phyloP scores from a whole-genome alignment of 1,139 yeast genomes.

The Candida anutae region DNA sequence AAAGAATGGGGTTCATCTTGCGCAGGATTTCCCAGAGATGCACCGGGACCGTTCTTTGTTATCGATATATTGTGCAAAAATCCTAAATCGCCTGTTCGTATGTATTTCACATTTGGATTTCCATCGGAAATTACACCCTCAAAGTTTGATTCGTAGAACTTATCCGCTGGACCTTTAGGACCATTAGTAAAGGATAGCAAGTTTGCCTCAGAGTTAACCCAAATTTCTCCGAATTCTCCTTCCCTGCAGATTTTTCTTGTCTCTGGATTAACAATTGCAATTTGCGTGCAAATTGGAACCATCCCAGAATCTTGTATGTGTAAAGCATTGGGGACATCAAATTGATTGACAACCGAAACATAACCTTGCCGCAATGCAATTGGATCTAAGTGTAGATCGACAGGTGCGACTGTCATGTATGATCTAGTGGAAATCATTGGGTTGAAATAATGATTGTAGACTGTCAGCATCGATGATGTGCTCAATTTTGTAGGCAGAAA shows the following conservation, averaged over 20 bases:
- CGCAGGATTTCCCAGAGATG: constrained; percentile 32
- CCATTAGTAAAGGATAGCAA: constrained; percentile 56
- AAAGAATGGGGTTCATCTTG: constrained; percentile 39
- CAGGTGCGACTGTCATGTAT: constrained; percentile 83
- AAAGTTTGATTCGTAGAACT: constrained; percentile 37
- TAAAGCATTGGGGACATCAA: constrained; percentile 57
- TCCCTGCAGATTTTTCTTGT: constrained; percentile 68
- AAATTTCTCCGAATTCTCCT: constrained; percentile 97
- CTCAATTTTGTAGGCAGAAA: constrained; percentile 63
- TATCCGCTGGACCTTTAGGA: constrained; percentile 39
- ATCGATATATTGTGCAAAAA: constrained; percentile 68
- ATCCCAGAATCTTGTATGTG: constrained; percentile 91
- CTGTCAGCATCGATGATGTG: constrained; percentile 64
- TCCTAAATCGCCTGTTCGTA: constrained; percentile 92
- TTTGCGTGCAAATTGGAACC: constrained; percentile 90
- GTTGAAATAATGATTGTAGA: constrained; percentile 72
- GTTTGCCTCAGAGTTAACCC: constrained; percentile 91
- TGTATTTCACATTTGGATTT: constrained; percentile 53
- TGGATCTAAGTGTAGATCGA: constrained; percentile 81
- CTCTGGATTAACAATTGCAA: constrained; percentile 93
- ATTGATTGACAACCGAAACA: constrained; percentile 70
- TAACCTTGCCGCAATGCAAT: constrained; percentile 84
- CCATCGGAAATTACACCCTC: constrained; percentile 54
- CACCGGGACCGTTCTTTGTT: constrained; percentile 35
- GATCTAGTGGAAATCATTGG: constrained; percentile 84